Conservation (phyloP, 306 rosid genomes). For the Sesbania bispinosa region DNA sequence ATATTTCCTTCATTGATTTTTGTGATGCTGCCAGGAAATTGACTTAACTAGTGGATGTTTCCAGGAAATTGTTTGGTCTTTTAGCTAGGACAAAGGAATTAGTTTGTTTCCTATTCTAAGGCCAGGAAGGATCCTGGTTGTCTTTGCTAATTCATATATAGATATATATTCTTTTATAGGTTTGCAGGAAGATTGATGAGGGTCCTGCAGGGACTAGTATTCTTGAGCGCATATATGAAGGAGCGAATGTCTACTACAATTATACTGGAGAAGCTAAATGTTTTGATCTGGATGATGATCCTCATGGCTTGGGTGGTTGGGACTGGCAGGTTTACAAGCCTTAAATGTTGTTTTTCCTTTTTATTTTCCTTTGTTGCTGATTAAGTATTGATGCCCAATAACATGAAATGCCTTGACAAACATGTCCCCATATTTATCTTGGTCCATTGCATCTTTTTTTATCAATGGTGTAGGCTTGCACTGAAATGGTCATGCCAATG, state of each 20-base stretch:
- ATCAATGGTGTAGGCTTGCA: slow-evolving; percentile 60
- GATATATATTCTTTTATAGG: slow-evolving; percentile 35
- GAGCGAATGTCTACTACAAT: slow-evolving; percentile 67
- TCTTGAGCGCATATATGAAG: slow-evolving; percentile 67
- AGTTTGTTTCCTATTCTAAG: neutral
- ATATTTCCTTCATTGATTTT: neutral
- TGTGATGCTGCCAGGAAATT: slow-evolving; percentile 11
- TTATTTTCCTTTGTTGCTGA: neutral
- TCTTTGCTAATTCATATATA: slow-evolving; percentile 8
- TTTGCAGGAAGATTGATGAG: slow-evolving; percentile 62
- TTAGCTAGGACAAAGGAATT: neutral
- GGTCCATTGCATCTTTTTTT: slow-evolving; percentile 13
- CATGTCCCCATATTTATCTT: slow-evolving; percentile 14
- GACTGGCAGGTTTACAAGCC: slow-evolving; percentile 64
- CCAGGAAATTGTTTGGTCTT: slow-evolving; percentile 15
- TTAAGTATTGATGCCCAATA: neutral
- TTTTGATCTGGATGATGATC: slow-evolving; percentile 68
- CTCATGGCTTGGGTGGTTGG: slow-evolving; percentile 84
- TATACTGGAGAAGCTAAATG: slow-evolving; percentile 65
- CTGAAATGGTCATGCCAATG: slow-evolving; percentile 95
- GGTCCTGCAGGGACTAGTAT: slow-evolving; percentile 50
- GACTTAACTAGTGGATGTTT: slow-evolving; percentile 12
- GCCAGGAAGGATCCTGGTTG: neutral
- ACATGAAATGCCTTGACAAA: neutral
- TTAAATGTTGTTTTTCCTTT: slow-evolving; percentile 1